A percentile compares a stretch with the other conserved stretches of the same genome.
Conservation (phyloP, 495 filamentous ascomycete species). For the Rhizodiscina lignyota region DNA sequence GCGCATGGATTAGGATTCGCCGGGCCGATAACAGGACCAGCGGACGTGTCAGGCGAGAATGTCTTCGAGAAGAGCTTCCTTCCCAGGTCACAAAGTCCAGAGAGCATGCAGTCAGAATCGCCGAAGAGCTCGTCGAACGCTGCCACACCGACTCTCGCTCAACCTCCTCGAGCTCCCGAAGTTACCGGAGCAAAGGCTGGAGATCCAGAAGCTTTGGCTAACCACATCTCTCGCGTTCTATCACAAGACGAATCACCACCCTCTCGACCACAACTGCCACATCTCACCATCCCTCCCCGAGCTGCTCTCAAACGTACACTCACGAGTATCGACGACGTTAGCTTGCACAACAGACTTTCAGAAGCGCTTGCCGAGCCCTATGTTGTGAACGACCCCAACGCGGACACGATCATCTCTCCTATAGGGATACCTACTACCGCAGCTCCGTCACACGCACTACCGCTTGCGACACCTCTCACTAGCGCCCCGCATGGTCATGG, state of each 20-base stretch:
- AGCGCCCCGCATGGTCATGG: constrained; percentile 50
- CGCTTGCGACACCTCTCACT: constrained; percentile 6
- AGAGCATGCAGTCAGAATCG: constrained; percentile 24
- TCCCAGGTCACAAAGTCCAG: constrained; percentile 30
- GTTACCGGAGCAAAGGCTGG: not conserved
- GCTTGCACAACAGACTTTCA: constrained; percentile 67
- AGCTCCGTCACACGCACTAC: constrained; percentile 6
- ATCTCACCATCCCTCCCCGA: constrained; percentile 24
- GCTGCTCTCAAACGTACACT: constrained; percentile 72
- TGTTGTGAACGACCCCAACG: constrained; percentile 12
- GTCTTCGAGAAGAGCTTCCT: constrained; percentile 65
- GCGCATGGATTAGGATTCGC: constrained; percentile 23
- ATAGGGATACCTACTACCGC: constrained; percentile 22
- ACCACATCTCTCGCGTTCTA: not conserved
- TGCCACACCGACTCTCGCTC: not conserved
- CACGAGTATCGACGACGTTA: constrained; percentile 58
- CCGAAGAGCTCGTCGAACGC: constrained; percentile 11
- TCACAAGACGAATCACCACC: not conserved
- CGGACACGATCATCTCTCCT: constrained; percentile 20
- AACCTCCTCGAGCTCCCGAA: not conserved
- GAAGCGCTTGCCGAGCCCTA: constrained; percentile 83
- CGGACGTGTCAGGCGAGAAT: constrained; percentile 48
- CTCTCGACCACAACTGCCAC: constrained; percentile 25
- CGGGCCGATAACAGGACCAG: constrained; percentile 64
- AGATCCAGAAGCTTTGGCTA: not conserved